Percentiles rank a stretch among this genome's conserved stretches.
phyloP scores from a whole-genome alignment of 352 stramenopile genomes.

The Phytophthora colocasiae region DNA sequence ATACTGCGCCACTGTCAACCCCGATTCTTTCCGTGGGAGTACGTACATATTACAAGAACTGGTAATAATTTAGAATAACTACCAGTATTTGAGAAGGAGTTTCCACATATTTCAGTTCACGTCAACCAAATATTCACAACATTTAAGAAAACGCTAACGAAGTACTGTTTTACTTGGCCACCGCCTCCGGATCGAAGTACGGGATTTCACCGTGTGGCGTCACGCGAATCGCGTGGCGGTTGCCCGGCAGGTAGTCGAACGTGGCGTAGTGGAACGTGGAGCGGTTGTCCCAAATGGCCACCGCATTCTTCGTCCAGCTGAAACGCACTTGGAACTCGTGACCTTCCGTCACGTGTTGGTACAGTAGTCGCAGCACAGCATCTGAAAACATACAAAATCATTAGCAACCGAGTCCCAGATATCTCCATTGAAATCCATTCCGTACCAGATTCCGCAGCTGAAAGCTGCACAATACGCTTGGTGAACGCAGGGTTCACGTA shows the following conservation, averaged over 20 bases:
- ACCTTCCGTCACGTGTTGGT: slow-evolving; percentile 24
- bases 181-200: slow-evolving; percentile 27
- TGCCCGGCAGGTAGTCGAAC: slow-evolving; percentile 33
- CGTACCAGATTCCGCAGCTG: slow-evolving; percentile 41
- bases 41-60: no score
- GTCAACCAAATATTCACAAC: no score
- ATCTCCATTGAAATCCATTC: no score
- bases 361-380: slow-evolving; percentile 28
- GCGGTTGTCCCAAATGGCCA: slow-evolving; percentile 37
- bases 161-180: slow-evolving; percentile 17
- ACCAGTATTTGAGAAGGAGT: no score
- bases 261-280: slow-evolving; percentile 33
- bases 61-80: no score
- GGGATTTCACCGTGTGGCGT: slow-evolving; percentile 29
- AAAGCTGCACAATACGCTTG: slow-evolving; percentile 48
- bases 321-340: slow-evolving; percentile 35
- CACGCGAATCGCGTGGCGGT: slow-evolving; percentile 28
- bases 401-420: no score
- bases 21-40: no score
- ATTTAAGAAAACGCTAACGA: no score
- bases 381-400: not conserved
- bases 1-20: no score
- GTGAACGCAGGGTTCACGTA: slow-evolving; percentile 54
- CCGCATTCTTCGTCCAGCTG: slow-evolving; percentile 35
- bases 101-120: no score